Evolutionary conservation across 306 rosid genomes (phyloP).

Genomic region (Rubus parviflorus): DNA sequence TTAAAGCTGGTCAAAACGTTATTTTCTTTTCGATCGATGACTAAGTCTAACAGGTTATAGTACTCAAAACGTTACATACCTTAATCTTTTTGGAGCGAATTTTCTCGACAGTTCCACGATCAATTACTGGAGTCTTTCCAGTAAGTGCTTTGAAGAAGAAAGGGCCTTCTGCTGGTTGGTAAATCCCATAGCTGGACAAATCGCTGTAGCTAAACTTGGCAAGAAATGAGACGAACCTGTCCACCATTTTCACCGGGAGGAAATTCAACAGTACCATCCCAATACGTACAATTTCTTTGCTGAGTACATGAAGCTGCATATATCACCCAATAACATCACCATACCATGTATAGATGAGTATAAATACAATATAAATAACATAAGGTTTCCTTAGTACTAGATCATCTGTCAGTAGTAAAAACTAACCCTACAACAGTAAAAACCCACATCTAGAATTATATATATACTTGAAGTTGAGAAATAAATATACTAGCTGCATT

Average conservation of each 20-base stretch:
- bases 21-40: too few species aligned
- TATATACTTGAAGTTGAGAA: too few species aligned
- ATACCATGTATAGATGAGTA: neutral
- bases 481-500: too few species aligned
- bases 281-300: conserved; percentile 34
- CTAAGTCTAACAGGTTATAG: too few species aligned
- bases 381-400: too few species aligned
- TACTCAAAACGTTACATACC: conserved; percentile 35
- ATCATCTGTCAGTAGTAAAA: too few species aligned
- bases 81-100: conserved; percentile 30
- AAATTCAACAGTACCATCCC: conserved; percentile 43
- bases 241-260: conserved; percentile 44
- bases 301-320: conserved; percentile 51
- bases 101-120: conserved; percentile 42
- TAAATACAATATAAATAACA: too few species aligned
- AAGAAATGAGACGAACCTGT: conserved; percentile 31
- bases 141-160: conserved; percentile 31
- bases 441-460: too few species aligned
- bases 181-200: conserved; percentile 42
- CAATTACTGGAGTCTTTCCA: conserved; percentile 44
- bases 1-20: too few species aligned
- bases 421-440: too few species aligned
- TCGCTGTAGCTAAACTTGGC: conserved; percentile 49
- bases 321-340: neutral
- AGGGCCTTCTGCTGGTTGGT: conserved; percentile 54